Conservation (phyloP, 441 rosid species). For the Flueggea neowawraea region DNA sequence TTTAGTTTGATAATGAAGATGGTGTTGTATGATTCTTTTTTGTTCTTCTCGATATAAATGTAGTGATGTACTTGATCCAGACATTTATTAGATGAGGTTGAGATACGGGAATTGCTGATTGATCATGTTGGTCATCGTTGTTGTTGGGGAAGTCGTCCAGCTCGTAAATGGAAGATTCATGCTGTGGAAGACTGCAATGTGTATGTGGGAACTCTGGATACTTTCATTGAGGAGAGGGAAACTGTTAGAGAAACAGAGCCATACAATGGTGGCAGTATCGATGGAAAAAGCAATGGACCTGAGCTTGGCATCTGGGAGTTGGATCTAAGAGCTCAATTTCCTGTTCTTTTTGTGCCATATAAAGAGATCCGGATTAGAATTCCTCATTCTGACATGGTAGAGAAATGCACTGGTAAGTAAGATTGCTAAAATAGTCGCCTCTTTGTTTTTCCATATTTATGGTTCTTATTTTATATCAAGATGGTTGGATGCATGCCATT, state of each 20-base stretch:
- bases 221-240: slow-evolving; percentile 92
- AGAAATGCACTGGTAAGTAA: slow-evolving; percentile 90
- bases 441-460: not conserved
- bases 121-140: slow-evolving; percentile 95
- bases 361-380: slow-evolving; percentile 57
- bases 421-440: slow-evolving; percentile 1
- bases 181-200: slow-evolving; percentile 94
- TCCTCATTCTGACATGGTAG: slow-evolving; percentile 68
- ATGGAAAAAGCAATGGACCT: slow-evolving; percentile 50
- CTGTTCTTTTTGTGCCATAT: slow-evolving; percentile 64
- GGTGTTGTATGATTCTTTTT: not conserved
- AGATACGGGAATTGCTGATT: slow-evolving; percentile 86
- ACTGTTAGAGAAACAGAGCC: slow-evolving; percentile 61
- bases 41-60: not conserved
- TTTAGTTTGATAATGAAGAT: not conserved
- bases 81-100: slow-evolving; percentile 86
- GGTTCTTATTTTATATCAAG: too few relatives aligned
- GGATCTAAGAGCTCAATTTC: slow-evolving; percentile 78
- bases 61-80: slow-evolving; percentile 28
- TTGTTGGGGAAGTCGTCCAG: slow-evolving; percentile 99
- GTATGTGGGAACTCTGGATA: slow-evolving; percentile 89
- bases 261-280: slow-evolving; percentile 43
- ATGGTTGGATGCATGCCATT: not conserved
- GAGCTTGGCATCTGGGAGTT: slow-evolving; percentile 75
- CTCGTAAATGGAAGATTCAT: slow-evolving; percentile 92